Conservation (phyloP, 441 rosid genomes). For the Brassica hybrid region DNA sequence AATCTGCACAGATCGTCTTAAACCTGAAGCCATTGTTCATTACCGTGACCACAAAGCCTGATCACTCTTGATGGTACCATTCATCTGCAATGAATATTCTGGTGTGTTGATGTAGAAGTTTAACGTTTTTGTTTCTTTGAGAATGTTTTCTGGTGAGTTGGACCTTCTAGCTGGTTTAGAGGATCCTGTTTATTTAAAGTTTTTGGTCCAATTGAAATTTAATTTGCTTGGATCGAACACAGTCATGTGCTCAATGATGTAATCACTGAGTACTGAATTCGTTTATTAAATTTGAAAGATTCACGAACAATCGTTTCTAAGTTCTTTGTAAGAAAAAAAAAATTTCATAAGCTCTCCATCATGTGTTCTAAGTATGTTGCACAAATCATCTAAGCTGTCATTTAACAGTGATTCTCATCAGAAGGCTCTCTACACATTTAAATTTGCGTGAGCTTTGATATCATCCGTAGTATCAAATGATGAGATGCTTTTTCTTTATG, state of each 20-base stretch:
- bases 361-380: too few species aligned
- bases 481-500: too few species aligned
- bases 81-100: slow-evolving; percentile 9
- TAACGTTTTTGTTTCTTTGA: neutral
- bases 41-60: slow-evolving; percentile 66
- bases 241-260: slow-evolving; percentile 7
- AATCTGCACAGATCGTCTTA: slow-evolving; percentile 71
- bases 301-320: neutral
- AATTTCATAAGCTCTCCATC: too few species aligned
- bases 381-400: too few species aligned
- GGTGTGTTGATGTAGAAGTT: slow-evolving; percentile 20
- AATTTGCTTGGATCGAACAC: neutral
- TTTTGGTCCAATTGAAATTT: neutral
- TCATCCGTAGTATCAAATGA: too few species aligned
- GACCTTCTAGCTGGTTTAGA: slow-evolving; percentile 11
- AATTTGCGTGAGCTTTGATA: too few species aligned
- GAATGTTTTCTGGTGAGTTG: neutral
- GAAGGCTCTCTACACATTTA: too few species aligned
- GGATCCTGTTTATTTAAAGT: neutral
- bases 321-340: too few species aligned
- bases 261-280: neutral
- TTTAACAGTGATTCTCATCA: too few species aligned
- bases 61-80: neutral
- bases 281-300: slow-evolving; percentile 1
- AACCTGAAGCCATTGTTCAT: slow-evolving; percentile 84